phyloP scores from a whole-genome alignment of 331 rosid species.

The Telfairia occidentalis region DNA sequence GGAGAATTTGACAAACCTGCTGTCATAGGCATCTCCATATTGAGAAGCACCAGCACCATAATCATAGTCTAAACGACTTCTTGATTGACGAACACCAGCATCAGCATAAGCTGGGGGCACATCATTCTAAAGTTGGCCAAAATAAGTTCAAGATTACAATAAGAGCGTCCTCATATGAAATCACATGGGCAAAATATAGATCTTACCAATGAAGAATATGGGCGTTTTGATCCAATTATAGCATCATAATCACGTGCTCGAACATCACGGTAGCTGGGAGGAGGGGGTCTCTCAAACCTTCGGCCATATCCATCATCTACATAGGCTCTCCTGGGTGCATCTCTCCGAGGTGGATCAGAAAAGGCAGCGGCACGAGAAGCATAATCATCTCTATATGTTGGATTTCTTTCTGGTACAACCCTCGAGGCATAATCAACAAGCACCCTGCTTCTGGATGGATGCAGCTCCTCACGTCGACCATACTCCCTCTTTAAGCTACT shows the following conservation, averaged over 20 bases:
- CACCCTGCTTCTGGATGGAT: constrained; percentile 76
- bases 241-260: constrained; percentile 88
- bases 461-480: constrained; percentile 67
- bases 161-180: neutral
- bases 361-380: constrained; percentile 54
- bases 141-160: no score
- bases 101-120: constrained; percentile 73
- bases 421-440: constrained; percentile 62
- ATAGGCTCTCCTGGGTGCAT: constrained; percentile 74
- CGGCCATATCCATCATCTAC: constrained; percentile 75
- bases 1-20: constrained; percentile 35
- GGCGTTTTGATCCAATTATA: constrained; percentile 78
- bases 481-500: constrained; percentile 74
- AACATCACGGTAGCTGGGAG: constrained; percentile 69
- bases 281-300: constrained; percentile 80
- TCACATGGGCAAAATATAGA: neutral
- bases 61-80: constrained; percentile 83
- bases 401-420: constrained; percentile 63
- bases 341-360: constrained; percentile 58
- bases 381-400: constrained; percentile 64
- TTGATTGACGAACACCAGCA: constrained; percentile 71
- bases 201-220: constrained; percentile 68
- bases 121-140: constrained; percentile 44
- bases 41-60: constrained; percentile 72
- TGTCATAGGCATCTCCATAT: constrained; percentile 80